Conservation (phyloP, 2,329 filamentous ascomycete genomes). For the Tolypocladium tundrense region DNA sequence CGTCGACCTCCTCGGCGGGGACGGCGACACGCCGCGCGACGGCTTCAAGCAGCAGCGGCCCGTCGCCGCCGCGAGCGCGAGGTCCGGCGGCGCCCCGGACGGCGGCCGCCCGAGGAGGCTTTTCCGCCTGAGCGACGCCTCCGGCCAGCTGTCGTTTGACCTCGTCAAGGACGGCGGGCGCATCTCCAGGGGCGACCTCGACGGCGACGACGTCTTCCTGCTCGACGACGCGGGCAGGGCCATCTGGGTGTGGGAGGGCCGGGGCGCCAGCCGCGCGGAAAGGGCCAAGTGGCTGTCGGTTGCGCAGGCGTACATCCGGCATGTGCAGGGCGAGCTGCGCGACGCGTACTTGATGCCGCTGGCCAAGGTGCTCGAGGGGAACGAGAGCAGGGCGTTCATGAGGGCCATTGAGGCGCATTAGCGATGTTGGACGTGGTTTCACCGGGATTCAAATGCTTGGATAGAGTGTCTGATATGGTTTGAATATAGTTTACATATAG, state of each 20-base stretch:
- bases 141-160: slow-evolving; percentile 45
- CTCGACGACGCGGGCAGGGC: slow-evolving; percentile 45
- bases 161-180: slow-evolving; percentile 44
- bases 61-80: slow-evolving; percentile 12
- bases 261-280: slow-evolving; percentile 45
- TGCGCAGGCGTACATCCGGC: slow-evolving; percentile 43
- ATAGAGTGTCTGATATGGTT: too few species aligned
- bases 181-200: slow-evolving; percentile 38
- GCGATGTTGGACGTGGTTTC: too few species aligned
- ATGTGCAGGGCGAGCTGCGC: slow-evolving; percentile 21
- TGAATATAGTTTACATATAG: too few species aligned
- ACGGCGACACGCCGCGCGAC: slow-evolving; percentile 25
- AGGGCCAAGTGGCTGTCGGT: slow-evolving; percentile 50
- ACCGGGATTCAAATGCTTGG: neutral
- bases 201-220: slow-evolving; percentile 52
- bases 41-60: slow-evolving; percentile 33
- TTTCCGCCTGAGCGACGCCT: slow-evolving; percentile 53
- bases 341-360: slow-evolving; percentile 37
- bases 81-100: neutral
- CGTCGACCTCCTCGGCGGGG: slow-evolving; percentile 44
- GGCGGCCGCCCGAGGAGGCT: slow-evolving; percentile 29
- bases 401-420: slow-evolving; percentile 26
- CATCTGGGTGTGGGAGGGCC: slow-evolving; percentile 59
- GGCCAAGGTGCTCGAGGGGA: slow-evolving; percentile 46
- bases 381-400: slow-evolving; percentile 43